Evolutionary conservation across 164 flowering plant species (phyloP), one percentile per base, ranked within the genome.

Genomic region (Houttuynia cordata): DNA sequence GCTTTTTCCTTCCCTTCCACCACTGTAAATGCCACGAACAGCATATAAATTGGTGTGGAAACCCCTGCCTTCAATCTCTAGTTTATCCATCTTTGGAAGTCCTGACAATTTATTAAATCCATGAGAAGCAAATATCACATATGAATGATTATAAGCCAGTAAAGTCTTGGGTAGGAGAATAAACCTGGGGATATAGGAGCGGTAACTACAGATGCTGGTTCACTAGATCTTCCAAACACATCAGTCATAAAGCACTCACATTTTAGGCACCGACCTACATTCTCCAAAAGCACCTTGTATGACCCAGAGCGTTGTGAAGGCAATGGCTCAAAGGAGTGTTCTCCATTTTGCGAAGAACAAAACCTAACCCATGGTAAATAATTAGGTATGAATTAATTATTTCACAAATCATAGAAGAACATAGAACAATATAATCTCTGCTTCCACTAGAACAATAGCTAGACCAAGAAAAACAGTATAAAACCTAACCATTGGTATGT

Each of bases 1-100:
- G 70, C 99, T 91, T 75, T 94, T 88, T 10, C 99, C 99, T 74
- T 94, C 99, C 67, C 77, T 94, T 51, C 99, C 99, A 25, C 99
- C 99, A 63, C 81, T 84, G 67, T 94, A 94, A 65, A 62, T 67
- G 53, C 95, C 97, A 67, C 90, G 89, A 42, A 94, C 90, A 68
- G 97, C 93, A 80, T 91, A 94, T 63, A 94, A 74, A 37, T 94
- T 94, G 54, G 99, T 94, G 69, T 94, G 99, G 64, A 82, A 91
- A 59, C 97, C 99, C 67, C 99, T 76, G 4, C 99, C 99, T 61
- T 91, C 99, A 62, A 94, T 91, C 72, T 91, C 99, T 66, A 94
- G 69, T 73, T 91, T 91, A 66, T 80, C 82, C 9, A 94, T 78
- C 75, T 71, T 80, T 45, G 99, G 99, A 66, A 85, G 59, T 40